Conservation (phyloP, 2,329 filamentous ascomycete genomes). For the Fusarium scirpi region DNA sequence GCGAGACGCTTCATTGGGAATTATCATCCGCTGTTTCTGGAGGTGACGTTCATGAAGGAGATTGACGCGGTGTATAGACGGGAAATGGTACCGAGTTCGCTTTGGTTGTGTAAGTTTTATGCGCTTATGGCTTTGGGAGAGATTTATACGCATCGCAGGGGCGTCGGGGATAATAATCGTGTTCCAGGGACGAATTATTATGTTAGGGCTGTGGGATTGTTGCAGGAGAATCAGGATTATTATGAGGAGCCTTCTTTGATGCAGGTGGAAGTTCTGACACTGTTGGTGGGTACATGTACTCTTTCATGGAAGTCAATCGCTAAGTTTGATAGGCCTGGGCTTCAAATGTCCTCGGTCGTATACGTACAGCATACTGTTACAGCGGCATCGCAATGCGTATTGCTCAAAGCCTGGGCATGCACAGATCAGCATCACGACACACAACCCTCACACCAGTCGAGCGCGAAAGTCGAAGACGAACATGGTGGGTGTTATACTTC, state of each 20-base stretch:
- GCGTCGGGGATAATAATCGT: slow-evolving; percentile 38
- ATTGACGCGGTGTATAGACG: slow-evolving; percentile 53
- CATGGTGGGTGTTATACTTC: slow-evolving; percentile 53
- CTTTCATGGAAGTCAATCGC: accelerated
- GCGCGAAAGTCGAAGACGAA: slow-evolving; percentile 44
- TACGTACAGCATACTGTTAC: slow-evolving; percentile 50
- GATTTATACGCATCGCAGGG: slow-evolving; percentile 56
- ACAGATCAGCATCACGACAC: slow-evolving; percentile 49
- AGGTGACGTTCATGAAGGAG: slow-evolving; percentile 53
- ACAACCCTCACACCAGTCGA: slow-evolving; percentile 41
- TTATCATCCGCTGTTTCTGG: slow-evolving; percentile 51
- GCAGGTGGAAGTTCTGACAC: slow-evolving; percentile 57
- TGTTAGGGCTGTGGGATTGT: slow-evolving; percentile 53
- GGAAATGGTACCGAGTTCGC: slow-evolving; percentile 43
- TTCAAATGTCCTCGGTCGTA: slow-evolving; percentile 52
- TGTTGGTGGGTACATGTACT: slow-evolving; percentile 6
- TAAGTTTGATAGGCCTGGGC: slow-evolving; percentile 42
- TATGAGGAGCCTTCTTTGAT: slow-evolving; percentile 58
- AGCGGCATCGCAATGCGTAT: slow-evolving; percentile 54
- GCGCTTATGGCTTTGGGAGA: slow-evolving; percentile 59
- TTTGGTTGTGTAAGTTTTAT: slow-evolving; percentile 59
- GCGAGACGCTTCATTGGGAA: slow-evolving; percentile 49
- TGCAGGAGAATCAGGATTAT: slow-evolving; percentile 52
- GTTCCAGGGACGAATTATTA: slow-evolving; percentile 60
- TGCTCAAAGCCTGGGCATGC: slow-evolving; percentile 57